phyloP scores from a whole-genome alignment of 2,329 filamentous ascomycete species.

The Fragosphaeria purpurea region DNA sequence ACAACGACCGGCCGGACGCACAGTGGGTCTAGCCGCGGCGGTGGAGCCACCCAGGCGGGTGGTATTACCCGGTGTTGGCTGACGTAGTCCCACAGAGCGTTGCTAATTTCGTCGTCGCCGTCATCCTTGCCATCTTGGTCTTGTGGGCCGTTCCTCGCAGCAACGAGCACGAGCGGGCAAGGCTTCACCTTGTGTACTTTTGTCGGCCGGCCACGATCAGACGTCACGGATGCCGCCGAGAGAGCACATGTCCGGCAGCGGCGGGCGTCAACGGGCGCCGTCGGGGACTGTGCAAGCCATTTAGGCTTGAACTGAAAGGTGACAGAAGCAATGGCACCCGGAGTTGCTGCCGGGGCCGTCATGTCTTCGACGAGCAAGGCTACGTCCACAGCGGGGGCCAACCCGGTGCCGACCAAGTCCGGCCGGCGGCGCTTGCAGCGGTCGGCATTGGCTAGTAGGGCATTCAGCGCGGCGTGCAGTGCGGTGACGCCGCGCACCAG shows the following conservation, averaged over 20 bases:
- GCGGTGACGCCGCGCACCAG: conserved; percentile 36
- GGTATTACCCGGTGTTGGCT: conserved; percentile 22
- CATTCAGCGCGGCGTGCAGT: conserved; percentile 40
- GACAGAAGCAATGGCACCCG: conserved; percentile 5
- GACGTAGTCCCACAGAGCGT: conserved; percentile 13
- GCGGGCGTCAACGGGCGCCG: conserved; percentile 50
- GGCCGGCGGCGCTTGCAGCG: conserved; percentile 22
- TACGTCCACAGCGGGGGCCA: conserved; percentile 47
- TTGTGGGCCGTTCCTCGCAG: background rate
- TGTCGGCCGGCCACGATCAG: background rate
- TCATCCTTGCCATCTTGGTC: background rate
- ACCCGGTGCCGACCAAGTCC: conserved; percentile 37
- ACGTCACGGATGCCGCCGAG: conserved; percentile 19
- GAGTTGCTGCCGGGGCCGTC: conserved; percentile 30
- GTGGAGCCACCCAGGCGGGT: background rate
- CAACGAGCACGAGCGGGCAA: conserved; percentile 14
- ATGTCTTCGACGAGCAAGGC: conserved; percentile 69
- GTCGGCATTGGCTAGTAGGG: conserved; percentile 34
- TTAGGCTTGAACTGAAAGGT: conserved; percentile 75
- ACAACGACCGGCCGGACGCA: conserved; percentile 22
- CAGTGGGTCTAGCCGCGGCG: background rate
- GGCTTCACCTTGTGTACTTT: conserved; percentile 10
- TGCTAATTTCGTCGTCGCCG: conserved; percentile 3
- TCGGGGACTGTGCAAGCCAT: conserved; percentile 69
- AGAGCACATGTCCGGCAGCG: conserved; percentile 68